These are phyloP conservation scores for Fusarium sambucinum DNA, from an alignment of 2,329 filamentous ascomycete species.

Conservation along the genomic window DNA sequence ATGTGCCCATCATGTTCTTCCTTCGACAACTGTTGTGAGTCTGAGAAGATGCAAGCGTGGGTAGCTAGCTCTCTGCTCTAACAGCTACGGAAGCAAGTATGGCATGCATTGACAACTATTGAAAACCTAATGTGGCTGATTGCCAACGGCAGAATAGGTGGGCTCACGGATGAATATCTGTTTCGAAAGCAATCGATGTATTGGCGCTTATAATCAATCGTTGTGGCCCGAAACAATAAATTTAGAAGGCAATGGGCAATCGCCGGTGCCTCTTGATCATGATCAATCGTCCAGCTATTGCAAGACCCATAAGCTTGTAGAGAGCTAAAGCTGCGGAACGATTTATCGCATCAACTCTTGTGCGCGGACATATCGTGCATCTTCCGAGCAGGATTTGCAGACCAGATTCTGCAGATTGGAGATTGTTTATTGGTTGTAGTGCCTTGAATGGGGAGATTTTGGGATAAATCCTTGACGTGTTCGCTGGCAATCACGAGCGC, in stretches of 20 bases:
- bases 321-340: constrained; percentile 36
- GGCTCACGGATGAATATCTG: neutral
- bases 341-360: constrained; percentile 38
- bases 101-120: constrained; percentile 12
- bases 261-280: constrained; percentile 14
- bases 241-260: constrained; percentile 4
- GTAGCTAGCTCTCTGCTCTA: too few relatives aligned
- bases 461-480: constrained; percentile 45
- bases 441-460: constrained; percentile 29
- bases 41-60: constrained; percentile 30
- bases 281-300: constrained; percentile 21
- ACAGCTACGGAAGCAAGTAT: constrained; percentile 20
- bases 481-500: constrained; percentile 50
- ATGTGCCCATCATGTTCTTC: constrained; percentile 16
- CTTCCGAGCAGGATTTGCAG: constrained; percentile 40
- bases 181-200: constrained; percentile 1
- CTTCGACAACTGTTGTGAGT: constrained; percentile 1
- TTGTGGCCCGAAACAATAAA: neutral
- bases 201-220: neutral
- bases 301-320: constrained; percentile 23
- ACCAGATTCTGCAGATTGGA: constrained; percentile 30
- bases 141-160: neutral
- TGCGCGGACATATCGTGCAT: constrained; percentile 44
- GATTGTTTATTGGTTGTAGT: constrained; percentile 37
- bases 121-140: constrained; percentile 2